Percentiles rank a stretch among this genome's conserved stretches.
Conservation (phyloP, 1,284 basidiomycete species). For the Coniferiporia weirii region DNA sequence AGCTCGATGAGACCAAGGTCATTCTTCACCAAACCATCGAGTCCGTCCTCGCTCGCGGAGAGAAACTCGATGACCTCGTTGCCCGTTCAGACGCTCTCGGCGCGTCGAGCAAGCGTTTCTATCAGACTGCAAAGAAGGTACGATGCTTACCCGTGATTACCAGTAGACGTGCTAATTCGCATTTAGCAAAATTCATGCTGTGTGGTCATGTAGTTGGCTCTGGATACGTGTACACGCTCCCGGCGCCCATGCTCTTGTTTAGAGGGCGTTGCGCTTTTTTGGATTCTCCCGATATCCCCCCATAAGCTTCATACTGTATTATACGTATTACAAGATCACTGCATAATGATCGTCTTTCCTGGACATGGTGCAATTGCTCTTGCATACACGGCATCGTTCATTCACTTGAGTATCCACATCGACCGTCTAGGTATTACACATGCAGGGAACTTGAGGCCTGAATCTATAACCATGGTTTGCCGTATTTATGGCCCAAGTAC, state of each 20-base stretch:
- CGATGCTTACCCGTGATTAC: slow-evolving; percentile 21
- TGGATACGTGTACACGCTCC: neutral
- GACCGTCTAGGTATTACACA: too few species aligned
- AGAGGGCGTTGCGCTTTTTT: neutral
- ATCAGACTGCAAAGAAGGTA: slow-evolving; percentile 92
- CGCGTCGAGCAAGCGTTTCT: slow-evolving; percentile 91
- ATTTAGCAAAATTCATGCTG: slow-evolving; percentile 68
- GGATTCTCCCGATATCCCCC: neutral
- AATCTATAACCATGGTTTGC: too few species aligned
- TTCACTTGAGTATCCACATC: too few species aligned
- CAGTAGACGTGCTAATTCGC: slow-evolving; percentile 6
- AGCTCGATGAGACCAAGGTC: slow-evolving; percentile 99
- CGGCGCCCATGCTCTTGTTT: neutral
- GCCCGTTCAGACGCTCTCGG: slow-evolving; percentile 92
- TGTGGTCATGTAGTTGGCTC: slow-evolving; percentile 34
- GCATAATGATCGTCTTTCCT: neutral
- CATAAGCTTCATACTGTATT: neutral
- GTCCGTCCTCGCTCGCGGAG: slow-evolving; percentile 91
- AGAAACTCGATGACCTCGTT: slow-evolving; percentile 96
- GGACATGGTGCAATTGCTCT: neutral
- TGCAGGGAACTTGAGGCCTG: too few species aligned
- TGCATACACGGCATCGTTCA: neutral
- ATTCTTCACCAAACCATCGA: slow-evolving; percentile 99
- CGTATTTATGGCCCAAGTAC: too few species aligned
- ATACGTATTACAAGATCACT: neutral